Percentiles rank a stretch among this genome's conserved stretches.
These are phyloP conservation scores for Eucalyptus sp. DNA, from an alignment of 345 rosid species.

Conservation along the genomic window DNA sequence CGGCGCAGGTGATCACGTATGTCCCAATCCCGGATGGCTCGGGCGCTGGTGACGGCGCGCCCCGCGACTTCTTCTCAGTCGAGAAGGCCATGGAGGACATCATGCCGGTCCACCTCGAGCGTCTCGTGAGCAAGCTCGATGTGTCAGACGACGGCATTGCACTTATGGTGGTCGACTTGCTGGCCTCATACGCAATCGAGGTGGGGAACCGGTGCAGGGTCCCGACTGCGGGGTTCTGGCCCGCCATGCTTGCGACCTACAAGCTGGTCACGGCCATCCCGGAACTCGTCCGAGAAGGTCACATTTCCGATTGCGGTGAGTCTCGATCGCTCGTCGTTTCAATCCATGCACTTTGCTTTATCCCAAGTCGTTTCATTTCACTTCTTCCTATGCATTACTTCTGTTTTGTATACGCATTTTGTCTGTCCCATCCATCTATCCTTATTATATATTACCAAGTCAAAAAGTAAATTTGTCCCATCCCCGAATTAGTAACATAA, in stretches of 20 bases:
- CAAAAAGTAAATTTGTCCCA: not conserved
- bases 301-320: conserved; percentile 45
- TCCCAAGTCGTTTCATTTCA: not conserved
- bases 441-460: not conserved
- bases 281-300: conserved; percentile 24
- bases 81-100: conserved; percentile 46
- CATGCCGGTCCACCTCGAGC: conserved; percentile 58
- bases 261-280: conserved; percentile 53
- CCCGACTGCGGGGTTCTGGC: conserved; percentile 64
- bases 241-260: conserved; percentile 58
- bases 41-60: not conserved
- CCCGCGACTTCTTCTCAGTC: conserved; percentile 49
- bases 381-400: not conserved
- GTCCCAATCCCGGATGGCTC: conserved; percentile 32
- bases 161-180: conserved; percentile 58
- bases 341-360: not conserved
- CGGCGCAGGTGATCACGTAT: conserved; percentile 7
- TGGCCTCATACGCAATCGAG: conserved; percentile 55
- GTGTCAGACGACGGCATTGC: not conserved
- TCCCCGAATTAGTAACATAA: not conserved
- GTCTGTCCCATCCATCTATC: not conserved
- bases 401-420: not conserved
- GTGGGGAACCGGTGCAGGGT: conserved; percentile 49
- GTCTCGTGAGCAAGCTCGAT: conserved; percentile 2
- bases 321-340: not conserved